Evolutionary conservation across 2,329 filamentous ascomycete species (phyloP), one percentile per base, ranked within the genome.

Genomic region (Penicillium sp.): DNA sequence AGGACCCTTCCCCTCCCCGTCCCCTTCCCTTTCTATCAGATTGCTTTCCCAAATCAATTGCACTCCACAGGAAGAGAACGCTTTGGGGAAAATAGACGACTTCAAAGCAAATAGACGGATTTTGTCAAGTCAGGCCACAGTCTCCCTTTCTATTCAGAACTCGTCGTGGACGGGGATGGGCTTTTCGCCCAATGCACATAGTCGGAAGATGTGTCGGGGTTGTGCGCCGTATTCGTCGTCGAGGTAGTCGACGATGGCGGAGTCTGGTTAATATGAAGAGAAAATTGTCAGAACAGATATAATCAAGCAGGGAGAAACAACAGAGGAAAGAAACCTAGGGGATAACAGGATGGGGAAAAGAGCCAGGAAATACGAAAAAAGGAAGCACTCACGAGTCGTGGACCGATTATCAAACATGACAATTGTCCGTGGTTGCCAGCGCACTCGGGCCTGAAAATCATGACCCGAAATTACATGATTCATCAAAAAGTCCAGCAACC

Each of bases 351-450:
- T 37, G 35, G n/a, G 35, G n/a, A 13, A 37, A 3, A 12, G 5
- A 6, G n/a, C 3, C 9, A 24, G 32, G n/a, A 3, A 25, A 39
- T 34, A 9, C 33, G 36, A 25, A 40, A 39, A 41, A 28, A 8
- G 24, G 43, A 26, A 38, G 50, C 12, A 67, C 72, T 61, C 64
- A 76, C 72, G 72, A 44, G 73, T 66, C 28, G 73, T 73, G 38
- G 62, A 68, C 40, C 74, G 66, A 46, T 76, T 75, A 56, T 76
- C 74, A 59, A 76, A 76, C 55, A 77, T 72, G 12, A 78, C 75
- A 44, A 78, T 71, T 2, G 73, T 75, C 49, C 69, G 66, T 5
- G 75, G 75, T 56, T 72, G 69, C 73, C 73, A 77, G 36, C 68
- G 64, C 28, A 77, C 70, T 13, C 75, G 62, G 32, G 67, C 69